Percentiles rank a stretch among this genome's conserved stretches.
Conservation (phyloP, 139 green algal species). For the Auxenochlorella protothecoides region DNA sequence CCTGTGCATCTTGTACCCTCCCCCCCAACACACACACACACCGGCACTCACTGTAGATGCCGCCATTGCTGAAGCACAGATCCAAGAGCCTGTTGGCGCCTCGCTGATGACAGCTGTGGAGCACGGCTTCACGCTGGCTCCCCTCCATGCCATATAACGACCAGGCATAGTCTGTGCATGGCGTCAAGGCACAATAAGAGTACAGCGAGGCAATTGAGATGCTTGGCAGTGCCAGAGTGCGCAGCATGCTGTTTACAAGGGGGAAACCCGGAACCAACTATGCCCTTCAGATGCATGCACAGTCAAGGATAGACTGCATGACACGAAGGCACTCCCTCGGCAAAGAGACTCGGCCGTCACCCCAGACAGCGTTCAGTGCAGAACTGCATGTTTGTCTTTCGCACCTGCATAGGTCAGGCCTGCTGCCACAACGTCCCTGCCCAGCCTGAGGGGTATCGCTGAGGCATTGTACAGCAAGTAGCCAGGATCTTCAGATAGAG, state of each 20-base stretch:
- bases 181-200: not conserved
- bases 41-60: conserved; percentile 41
- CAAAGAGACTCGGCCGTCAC: too few species aligned
- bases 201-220: not conserved
- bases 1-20: too few species aligned
- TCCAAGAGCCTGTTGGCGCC: conserved; percentile 40
- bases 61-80: conserved; percentile 77
- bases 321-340: too few species aligned
- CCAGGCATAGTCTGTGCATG: conserved; percentile 48
- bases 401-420: conserved; percentile 15
- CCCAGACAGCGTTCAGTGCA: too few species aligned
- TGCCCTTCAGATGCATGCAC: too few species aligned
- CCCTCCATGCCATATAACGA: conserved; percentile 30
- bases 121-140: conserved; percentile 10
- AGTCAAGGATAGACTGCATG: too few species aligned
- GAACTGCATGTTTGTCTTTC: too few species aligned
- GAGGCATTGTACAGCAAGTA: too few species aligned
- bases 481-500: too few species aligned
- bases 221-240: not conserved
- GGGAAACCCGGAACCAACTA: too few species aligned
- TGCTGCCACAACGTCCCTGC: conserved; percentile 14
- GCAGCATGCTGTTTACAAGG: not conserved
- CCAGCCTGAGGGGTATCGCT: conserved; percentile 15
- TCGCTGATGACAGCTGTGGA: conserved; percentile 42
- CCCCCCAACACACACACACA: too few species aligned